Evolutionary conservation across 1,139 yeast species (phyloP), one percentile per base, ranked within the genome.

Genomic region (Torulaspora globosa): DNA sequence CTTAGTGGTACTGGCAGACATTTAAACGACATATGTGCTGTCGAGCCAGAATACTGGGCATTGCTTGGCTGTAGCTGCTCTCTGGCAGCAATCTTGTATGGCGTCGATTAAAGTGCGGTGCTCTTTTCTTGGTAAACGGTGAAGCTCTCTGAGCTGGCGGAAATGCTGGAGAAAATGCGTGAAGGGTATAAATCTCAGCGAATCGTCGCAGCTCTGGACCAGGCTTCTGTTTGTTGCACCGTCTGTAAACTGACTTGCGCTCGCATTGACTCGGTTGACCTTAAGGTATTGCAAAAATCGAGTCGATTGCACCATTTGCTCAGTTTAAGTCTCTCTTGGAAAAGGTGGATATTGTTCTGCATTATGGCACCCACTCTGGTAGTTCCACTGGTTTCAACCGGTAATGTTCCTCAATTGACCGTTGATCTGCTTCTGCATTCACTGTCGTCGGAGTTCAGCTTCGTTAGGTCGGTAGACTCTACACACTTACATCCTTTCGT

Each of bases 371-470:
- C 51, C 5, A 58, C 57, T 1, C 62, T 88, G 15, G 62, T 90
- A 1, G 48, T 92, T 1, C 97, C 97, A 0, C 69, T 90, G 0
- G 85, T 92, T 0, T 81, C 96, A 2, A 76, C 88, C 14, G 97
- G 95, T 5, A 92, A 90, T 60, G 84, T 89, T 3, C 95, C 97
- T 0, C 98, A 92, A 64, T 70, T 90, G 44, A 70, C 94, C 0
- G 68, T 79, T 5, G 97, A 90, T 65, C 70, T 90, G 32, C 68
- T 92, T 33, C 70, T 89, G 14, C 85, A 84, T 57, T 80, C 84
- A 2, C 69, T 75, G 29, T 47, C 59, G 10, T 39, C 51, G n/a
- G 72, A 70, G 1, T 76, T 84, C 47, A 53, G 67, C 43, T 75
- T 74, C 39, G 70, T 82, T 5, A 79, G 78, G 4, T 63, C 75